Percentiles rank a stretch among this genome's conserved stretches.
Conservation (phyloP, 768 basidiomycete genomes). For the Mycena rebaudengoi region DNA sequence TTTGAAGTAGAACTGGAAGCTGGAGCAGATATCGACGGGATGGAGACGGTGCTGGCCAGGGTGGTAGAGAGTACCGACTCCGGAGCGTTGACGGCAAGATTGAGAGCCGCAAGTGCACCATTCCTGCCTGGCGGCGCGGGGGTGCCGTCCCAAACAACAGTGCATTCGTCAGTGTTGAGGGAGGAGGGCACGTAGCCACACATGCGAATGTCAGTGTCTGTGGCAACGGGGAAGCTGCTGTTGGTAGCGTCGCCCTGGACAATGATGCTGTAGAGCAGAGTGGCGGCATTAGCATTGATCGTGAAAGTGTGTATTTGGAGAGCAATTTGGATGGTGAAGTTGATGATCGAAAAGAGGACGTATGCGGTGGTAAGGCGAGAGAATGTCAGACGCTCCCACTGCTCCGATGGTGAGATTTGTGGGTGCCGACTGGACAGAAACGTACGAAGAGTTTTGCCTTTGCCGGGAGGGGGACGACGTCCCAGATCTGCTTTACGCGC, state of each 20-base stretch:
- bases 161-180: constrained; percentile 52
- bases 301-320: constrained; percentile 74
- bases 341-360: constrained; percentile 69
- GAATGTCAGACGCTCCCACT: constrained; percentile 79
- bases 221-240: constrained; percentile 61
- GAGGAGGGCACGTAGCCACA: constrained; percentile 63
- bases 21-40: constrained; percentile 7
- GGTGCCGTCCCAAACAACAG: constrained; percentile 63
- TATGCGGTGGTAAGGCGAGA: constrained; percentile 73
- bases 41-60: no score
- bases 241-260: constrained; percentile 56
- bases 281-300: constrained; percentile 67
- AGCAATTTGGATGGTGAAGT: constrained; percentile 72
- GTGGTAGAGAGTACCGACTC: no score
- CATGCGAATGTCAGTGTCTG: constrained; percentile 57
- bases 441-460: constrained; percentile 60
- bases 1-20: constrained; percentile 3
- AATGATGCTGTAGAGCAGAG: constrained; percentile 60
- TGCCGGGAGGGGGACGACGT: constrained; percentile 44
- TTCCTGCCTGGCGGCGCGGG: no score
- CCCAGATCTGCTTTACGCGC: constrained; percentile 51
- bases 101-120: no score
- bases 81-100: no score
- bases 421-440: constrained; percentile 3
- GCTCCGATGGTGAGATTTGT: constrained; percentile 10